A percentile compares a stretch with the other conserved stretches of the same genome.
Evolutionary conservation across 2,329 filamentous ascomycete genomes (phyloP).

Genomic region (Colletotrichum melonis): DNA sequence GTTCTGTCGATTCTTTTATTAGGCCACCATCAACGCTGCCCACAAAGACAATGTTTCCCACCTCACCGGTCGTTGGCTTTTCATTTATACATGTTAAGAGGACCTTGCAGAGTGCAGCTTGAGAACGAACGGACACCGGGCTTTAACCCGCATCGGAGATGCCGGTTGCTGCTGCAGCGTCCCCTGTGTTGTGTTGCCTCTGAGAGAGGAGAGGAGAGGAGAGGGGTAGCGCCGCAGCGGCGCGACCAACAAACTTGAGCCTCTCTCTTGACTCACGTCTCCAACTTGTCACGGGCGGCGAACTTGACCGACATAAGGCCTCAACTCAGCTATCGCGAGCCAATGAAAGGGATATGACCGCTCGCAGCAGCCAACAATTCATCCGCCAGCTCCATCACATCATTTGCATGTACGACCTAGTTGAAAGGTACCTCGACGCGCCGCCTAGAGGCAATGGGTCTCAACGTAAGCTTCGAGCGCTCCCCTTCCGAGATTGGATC

Average conservation of each 20-base stretch:
- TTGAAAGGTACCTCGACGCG: not conserved
- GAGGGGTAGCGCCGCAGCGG: not conserved
- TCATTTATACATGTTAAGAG: not conserved
- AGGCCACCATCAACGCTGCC: not conserved
- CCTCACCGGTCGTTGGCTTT: not conserved
- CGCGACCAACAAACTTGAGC: slow-evolving; percentile 6
- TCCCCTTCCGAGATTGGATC: not conserved
- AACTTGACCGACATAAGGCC: slow-evolving; percentile 9
- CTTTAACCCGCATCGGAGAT: slow-evolving; percentile 8
- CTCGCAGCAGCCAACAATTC: not conserved
- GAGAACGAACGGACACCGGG: not conserved
- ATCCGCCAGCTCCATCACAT: slow-evolving; percentile 5
- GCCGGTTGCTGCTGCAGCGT: not conserved
- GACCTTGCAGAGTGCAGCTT: not conserved
- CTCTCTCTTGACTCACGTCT: slow-evolving; percentile 31
- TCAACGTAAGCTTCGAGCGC: not conserved
- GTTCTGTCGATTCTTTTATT: not conserved
- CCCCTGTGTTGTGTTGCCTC: not conserved
- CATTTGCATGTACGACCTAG: not conserved
- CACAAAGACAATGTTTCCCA: not conserved
- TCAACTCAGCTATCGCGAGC: not conserved
- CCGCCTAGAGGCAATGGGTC: not conserved
- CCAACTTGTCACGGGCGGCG: slow-evolving; percentile 1
- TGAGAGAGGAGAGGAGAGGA: not conserved
- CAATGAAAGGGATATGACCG: not conserved